Evolutionary conservation across 768 basidiomycete species (phyloP).

Genomic region (Pholiota conissans): DNA sequence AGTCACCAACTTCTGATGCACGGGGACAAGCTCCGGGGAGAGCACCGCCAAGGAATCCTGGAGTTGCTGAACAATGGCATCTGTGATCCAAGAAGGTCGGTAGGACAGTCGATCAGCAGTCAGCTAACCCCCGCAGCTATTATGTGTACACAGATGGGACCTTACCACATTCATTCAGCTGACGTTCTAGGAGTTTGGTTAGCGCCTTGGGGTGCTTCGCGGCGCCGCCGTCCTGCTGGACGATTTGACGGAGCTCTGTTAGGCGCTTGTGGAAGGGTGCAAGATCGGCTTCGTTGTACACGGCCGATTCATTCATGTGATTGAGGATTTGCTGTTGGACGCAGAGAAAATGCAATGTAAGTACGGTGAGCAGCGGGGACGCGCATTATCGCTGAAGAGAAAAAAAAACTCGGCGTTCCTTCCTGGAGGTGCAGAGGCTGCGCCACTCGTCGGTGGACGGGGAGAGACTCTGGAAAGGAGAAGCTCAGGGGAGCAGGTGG

Average conservation of each 20-base stretch:
- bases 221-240: constrained; percentile 78
- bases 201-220: constrained; percentile 85
- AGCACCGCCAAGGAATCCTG: constrained; percentile 85
- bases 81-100: constrained; percentile 37
- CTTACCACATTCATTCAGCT: constrained; percentile 90
- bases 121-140: too few species aligned
- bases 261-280: constrained; percentile 84
- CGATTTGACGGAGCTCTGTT: constrained; percentile 79
- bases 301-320: constrained; percentile 94
- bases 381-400: background rate
- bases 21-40: constrained; percentile 85
- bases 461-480: constrained; percentile 4
- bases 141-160: constrained; percentile 14
- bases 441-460: constrained; percentile 1
- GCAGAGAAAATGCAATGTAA: constrained; percentile 1
- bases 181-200: constrained; percentile 85
- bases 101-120: background rate
- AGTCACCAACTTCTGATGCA: constrained; percentile 86
- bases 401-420: constrained; percentile 15
- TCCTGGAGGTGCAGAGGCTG: constrained; percentile 4
- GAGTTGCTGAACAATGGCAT: constrained; percentile 74
- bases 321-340: constrained; percentile 80
- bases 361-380: background rate
- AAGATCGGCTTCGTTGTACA: constrained; percentile 91
- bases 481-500: constrained; percentile 8